Evolutionary conservation across 352 stramenopile genomes (phyloP).

Genomic region (Phytophthora pluvialis): DNA sequence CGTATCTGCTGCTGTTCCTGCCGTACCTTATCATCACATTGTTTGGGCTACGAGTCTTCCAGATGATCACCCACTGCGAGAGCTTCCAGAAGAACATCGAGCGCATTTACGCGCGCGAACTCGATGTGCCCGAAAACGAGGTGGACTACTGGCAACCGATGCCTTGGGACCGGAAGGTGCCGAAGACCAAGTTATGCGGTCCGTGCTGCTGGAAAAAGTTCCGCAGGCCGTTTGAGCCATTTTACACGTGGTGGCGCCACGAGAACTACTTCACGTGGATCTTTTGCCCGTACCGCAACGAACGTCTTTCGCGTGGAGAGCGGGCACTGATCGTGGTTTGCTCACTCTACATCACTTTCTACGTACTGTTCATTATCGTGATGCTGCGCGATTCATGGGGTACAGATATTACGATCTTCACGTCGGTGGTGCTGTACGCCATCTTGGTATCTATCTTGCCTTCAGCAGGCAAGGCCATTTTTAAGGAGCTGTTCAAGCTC

Average conservation of each 20-base stretch:
- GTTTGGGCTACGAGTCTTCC: constrained; percentile 65
- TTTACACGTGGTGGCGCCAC: constrained; percentile 81
- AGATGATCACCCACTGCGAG: constrained; percentile 68
- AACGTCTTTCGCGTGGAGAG: constrained; percentile 60
- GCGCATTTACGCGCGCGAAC: constrained; percentile 60
- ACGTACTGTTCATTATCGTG: constrained; percentile 72
- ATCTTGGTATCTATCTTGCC: constrained; percentile 57
- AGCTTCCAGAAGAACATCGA: constrained; percentile 69
- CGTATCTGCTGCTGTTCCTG: constrained; percentile 66
- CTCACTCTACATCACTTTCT: constrained; percentile 79
- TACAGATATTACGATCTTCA: constrained; percentile 44
- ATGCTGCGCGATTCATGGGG: constrained; percentile 62
- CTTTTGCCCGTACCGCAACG: constrained; percentile 74
- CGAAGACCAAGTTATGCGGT: constrained; percentile 62
- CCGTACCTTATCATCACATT: constrained; percentile 60
- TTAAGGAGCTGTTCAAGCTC: constrained; percentile 84
- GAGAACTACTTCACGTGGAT: constrained; percentile 86
- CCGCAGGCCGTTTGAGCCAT: constrained; percentile 63
- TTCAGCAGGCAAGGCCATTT: constrained; percentile 66
- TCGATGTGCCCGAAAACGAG: constrained; percentile 60
- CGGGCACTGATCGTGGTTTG: constrained; percentile 70
- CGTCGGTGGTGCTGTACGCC: constrained; percentile 58
- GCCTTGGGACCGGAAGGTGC: constrained; percentile 77
- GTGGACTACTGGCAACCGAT: constrained; percentile 80
- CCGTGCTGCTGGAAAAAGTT: constrained; percentile 79